Percentiles rank a stretch among this genome's conserved stretches.
These are phyloP conservation scores for Bullera alba DNA, from an alignment of 768 basidiomycete species.

Conservation along the genomic window DNA sequence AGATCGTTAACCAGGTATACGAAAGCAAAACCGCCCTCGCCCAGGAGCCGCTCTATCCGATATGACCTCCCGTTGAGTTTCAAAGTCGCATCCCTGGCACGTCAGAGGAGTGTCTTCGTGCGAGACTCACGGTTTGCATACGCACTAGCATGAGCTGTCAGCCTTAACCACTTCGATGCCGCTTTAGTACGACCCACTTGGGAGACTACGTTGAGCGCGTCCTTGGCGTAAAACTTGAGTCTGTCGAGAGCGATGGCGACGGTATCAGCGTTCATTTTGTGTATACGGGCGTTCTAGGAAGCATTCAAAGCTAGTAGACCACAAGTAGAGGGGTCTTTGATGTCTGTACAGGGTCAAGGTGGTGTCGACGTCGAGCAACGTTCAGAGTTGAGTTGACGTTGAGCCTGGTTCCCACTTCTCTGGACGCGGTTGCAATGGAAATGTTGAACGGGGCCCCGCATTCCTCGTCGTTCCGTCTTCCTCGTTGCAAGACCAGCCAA, in stretches of 20 bases:
- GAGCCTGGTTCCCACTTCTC: too few relatives aligned
- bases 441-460: too few relatives aligned
- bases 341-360: background rate
- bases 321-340: too few relatives aligned
- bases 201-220: conserved; percentile 39
- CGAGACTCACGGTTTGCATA: conserved; percentile 39
- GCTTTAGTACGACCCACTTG: conserved; percentile 24
- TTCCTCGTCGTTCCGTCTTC: too few relatives aligned
- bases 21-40: conserved; percentile 66
- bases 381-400: too few relatives aligned
- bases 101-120: background rate
- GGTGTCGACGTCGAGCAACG: background rate
- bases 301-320: too few relatives aligned
- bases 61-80: conserved; percentile 96
- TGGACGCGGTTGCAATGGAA: too few relatives aligned
- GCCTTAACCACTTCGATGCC: background rate
- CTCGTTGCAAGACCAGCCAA: too few relatives aligned
- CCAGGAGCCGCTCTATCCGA: conserved; percentile 83
- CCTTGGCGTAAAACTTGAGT: conserved; percentile 43
- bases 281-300: too few relatives aligned
- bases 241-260: conserved; percentile 44
- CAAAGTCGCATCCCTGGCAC: conserved; percentile 59
- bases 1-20: conserved; percentile 46
- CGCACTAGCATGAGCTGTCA: conserved; percentile 19
- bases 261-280: conserved; percentile 25